Evolutionary conservation across 495 filamentous ascomycete species (phyloP).

Genomic region (Hypoxylon rickii): DNA sequence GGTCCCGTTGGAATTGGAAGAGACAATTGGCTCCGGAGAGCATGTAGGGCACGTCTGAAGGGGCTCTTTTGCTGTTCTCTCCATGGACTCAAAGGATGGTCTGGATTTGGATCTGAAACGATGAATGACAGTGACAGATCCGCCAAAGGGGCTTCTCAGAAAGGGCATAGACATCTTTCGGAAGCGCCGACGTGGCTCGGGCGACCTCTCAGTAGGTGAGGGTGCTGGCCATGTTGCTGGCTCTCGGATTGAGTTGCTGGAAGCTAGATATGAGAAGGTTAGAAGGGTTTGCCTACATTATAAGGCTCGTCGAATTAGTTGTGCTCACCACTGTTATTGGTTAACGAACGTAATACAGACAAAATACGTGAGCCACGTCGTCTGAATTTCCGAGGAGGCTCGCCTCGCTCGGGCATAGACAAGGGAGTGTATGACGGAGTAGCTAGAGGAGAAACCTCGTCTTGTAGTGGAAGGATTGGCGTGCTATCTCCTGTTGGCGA

Average conservation of each 20-base stretch:
- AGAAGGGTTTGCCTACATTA: not conserved
- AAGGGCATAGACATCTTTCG: slow-evolving; percentile 50
- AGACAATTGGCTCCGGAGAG: slow-evolving; percentile 22
- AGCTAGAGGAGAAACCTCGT: slow-evolving; percentile 28
- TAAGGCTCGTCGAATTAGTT: not conserved
- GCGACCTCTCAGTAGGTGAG: slow-evolving; percentile 24
- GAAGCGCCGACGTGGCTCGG: slow-evolving; percentile 36
- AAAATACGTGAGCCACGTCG: slow-evolving; percentile 49
- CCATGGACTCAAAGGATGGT: slow-evolving; percentile 35
- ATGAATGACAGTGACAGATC: slow-evolving; percentile 50
- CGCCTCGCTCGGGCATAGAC: slow-evolving; percentile 33
- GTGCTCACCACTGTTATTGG: slow-evolving; percentile 50
- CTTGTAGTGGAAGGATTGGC: slow-evolving; percentile 23
- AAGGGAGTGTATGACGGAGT: slow-evolving; percentile 33
- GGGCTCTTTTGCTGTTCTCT: slow-evolving; percentile 19
- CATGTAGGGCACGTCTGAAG: slow-evolving; percentile 19
- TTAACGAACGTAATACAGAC: slow-evolving; percentile 51
- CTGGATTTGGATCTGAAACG: slow-evolving; percentile 45
- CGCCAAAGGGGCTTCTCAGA: slow-evolving; percentile 46
- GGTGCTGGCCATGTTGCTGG: slow-evolving; percentile 34
- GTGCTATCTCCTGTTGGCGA: slow-evolving; percentile 17
- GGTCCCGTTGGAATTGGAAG: slow-evolving; percentile 23
- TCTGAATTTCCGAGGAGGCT: slow-evolving; percentile 42
- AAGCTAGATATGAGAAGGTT: slow-evolving; percentile 11
- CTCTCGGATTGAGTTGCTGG: slow-evolving; percentile 29